phyloP scores from a whole-genome alignment of 2,329 filamentous ascomycete genomes.

The Neofusicoccum laricinum region DNA sequence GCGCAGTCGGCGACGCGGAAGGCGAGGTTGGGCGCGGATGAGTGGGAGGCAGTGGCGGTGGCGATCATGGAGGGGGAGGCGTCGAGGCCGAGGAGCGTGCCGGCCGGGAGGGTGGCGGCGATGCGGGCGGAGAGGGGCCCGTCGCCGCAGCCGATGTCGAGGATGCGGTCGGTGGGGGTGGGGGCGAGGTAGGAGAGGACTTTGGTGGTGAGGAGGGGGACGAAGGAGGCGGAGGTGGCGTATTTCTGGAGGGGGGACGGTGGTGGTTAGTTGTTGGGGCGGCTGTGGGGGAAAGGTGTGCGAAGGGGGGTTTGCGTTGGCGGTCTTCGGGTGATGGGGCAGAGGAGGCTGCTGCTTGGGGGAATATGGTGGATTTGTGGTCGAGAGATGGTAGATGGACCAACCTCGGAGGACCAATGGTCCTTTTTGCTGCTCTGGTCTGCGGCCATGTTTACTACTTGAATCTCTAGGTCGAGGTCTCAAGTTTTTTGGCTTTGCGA shows the following conservation, averaged over 20 bases:
- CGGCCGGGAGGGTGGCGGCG: slow-evolving; percentile 36
- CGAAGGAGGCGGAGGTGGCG: slow-evolving; percentile 38
- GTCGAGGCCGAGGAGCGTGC: slow-evolving; percentile 39
- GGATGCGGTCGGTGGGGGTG: slow-evolving; percentile 33
- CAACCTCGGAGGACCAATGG: slow-evolving; percentile 14
- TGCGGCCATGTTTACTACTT: neutral
- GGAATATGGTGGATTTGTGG: no score
- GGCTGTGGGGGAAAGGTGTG: neutral
- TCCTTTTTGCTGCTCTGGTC: neutral
- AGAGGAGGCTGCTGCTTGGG: no score
- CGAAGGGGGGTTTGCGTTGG: neutral
- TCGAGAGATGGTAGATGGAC: neutral
- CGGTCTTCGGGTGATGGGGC: neutral
- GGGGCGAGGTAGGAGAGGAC: slow-evolving; percentile 37
- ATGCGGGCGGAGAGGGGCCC: slow-evolving; percentile 40
- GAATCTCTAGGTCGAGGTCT: neutral
- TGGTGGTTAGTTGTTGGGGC: neutral
- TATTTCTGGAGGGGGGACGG: slow-evolving; percentile 31
- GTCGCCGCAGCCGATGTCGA: slow-evolving; percentile 42
- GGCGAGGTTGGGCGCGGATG: slow-evolving; percentile 20
- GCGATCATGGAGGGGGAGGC: slow-evolving; percentile 40
- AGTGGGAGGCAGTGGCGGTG: slow-evolving; percentile 28
- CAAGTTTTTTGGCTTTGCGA: neutral
- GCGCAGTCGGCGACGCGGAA: slow-evolving; percentile 34
- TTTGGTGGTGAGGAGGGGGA: slow-evolving; percentile 39